These are phyloP conservation scores for Pseudocercospora macadamiae DNA, from an alignment of 2,329 filamentous ascomycete species.

Conservation along the genomic window DNA sequence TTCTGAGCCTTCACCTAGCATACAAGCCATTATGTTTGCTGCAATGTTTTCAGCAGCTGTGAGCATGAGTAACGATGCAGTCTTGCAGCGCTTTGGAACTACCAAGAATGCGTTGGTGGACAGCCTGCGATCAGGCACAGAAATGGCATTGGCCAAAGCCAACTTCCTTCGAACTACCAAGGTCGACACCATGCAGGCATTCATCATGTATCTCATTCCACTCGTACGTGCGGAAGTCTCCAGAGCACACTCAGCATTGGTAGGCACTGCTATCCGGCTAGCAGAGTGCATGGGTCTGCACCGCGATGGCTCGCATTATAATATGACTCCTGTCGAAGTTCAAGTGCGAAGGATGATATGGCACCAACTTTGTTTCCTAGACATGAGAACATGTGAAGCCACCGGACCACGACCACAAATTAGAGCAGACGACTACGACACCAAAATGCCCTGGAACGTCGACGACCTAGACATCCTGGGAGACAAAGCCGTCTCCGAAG, in stretches of 20 bases:
- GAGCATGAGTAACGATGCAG: constrained; percentile 61
- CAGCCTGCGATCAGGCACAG: constrained; percentile 67
- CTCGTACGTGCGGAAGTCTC: constrained; percentile 74
- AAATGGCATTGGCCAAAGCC: constrained; percentile 68
- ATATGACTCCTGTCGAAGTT: constrained; percentile 67
- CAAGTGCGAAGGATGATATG: constrained; percentile 73
- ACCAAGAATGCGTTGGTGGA: constrained; percentile 62
- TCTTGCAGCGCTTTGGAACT: constrained; percentile 58
- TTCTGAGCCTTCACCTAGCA: constrained; percentile 64
- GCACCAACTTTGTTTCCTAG: constrained; percentile 78
- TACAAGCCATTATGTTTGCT: constrained; percentile 71
- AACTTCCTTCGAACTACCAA: constrained; percentile 73
- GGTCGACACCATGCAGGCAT: constrained; percentile 74
- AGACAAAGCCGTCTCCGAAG: constrained; percentile 45
- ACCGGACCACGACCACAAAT: constrained; percentile 73
- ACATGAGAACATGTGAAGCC: constrained; percentile 73
- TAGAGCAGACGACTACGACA: constrained; percentile 74
- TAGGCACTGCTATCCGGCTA: constrained; percentile 71
- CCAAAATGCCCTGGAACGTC: constrained; percentile 70
- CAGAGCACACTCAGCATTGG: constrained; percentile 70
- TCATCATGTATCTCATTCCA: constrained; percentile 76
- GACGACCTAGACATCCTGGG: constrained; percentile 65
- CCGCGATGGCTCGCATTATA: constrained; percentile 69
- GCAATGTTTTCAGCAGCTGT: constrained; percentile 70
- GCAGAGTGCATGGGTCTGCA: constrained; percentile 79